Conservation (phyloP, 306 rosid genomes). For the Fragaria ananassa region DNA sequence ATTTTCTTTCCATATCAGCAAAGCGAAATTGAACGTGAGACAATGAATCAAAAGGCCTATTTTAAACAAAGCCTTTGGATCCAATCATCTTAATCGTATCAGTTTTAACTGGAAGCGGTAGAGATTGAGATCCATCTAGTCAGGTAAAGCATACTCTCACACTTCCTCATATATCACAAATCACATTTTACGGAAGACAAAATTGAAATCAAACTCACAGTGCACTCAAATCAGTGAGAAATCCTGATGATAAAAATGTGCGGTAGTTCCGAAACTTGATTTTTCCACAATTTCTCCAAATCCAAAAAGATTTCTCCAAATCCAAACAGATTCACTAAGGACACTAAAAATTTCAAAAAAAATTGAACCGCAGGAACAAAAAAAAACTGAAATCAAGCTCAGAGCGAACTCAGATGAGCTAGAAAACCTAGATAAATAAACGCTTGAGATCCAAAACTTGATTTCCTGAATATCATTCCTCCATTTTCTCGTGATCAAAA, state of each 20-base stretch:
- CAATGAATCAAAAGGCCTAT: not conserved
- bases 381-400: not conserved
- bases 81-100: not conserved
- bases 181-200: not conserved
- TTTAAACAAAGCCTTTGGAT: not conserved
- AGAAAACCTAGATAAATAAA: not conserved
- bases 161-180: not conserved
- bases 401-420: not conserved
- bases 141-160: not conserved
- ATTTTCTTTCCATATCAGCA: not conserved
- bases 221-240: not conserved
- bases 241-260: no score
- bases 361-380: not conserved
- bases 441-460: not conserved
- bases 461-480: conserved; percentile 13
- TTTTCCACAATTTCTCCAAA: no score
- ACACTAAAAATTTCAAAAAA: not conserved
- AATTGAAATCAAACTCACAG: not conserved
- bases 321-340: no score
- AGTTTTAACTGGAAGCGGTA: no score
- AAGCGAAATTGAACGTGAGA: not conserved
- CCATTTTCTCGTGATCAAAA: conserved; percentile 24
- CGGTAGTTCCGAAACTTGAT: no score
- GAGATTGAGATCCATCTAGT: not conserved
- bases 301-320: no score